Evolutionary conservation across 2,329 filamentous ascomycete genomes (phyloP).

Genomic region (Pezizomycotina sp.): DNA sequence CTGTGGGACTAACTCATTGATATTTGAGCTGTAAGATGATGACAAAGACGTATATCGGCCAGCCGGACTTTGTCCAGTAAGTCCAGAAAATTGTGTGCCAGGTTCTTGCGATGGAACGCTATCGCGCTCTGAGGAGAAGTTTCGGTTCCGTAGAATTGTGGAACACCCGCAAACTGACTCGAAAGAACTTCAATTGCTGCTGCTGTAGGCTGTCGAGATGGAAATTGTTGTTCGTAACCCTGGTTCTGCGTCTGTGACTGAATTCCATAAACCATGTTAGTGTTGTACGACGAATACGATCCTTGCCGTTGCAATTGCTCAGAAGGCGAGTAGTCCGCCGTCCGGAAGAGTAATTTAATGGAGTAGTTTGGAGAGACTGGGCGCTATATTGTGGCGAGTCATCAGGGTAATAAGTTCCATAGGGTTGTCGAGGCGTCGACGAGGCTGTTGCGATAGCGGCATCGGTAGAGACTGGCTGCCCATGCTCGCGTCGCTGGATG

Average conservation of each 20-base stretch:
- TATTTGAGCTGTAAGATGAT: slow-evolving; percentile 18
- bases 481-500: too few species aligned
- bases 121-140: slow-evolving; percentile 18
- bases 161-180: slow-evolving; percentile 24
- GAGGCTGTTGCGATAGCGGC: too few species aligned
- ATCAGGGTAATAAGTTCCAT: slow-evolving; percentile 17
- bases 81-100: slow-evolving; percentile 23
- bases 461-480: too few species aligned
- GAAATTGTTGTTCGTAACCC: slow-evolving; percentile 22
- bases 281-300: slow-evolving; percentile 23
- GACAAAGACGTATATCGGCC: too few species aligned
- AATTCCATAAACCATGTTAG: slow-evolving; percentile 23
- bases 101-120: slow-evolving; percentile 20
- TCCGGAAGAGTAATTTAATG: slow-evolving; percentile 10
- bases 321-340: slow-evolving; percentile 16
- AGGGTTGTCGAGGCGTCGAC: slow-evolving; percentile 16
- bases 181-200: slow-evolving; percentile 26
- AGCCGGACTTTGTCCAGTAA: too few species aligned
- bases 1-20: slow-evolving; percentile 20
- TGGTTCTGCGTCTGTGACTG: slow-evolving; percentile 20
- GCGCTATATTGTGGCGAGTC: slow-evolving; percentile 15
- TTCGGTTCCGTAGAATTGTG: slow-evolving; percentile 23
- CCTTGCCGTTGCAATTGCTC: slow-evolving; percentile 17
- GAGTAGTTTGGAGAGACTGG: slow-evolving; percentile 10
- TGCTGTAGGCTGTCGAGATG: slow-evolving; percentile 24